Conservation (phyloP, 495 filamentous ascomycete genomes). For the Penicillium robsamsonii region DNA sequence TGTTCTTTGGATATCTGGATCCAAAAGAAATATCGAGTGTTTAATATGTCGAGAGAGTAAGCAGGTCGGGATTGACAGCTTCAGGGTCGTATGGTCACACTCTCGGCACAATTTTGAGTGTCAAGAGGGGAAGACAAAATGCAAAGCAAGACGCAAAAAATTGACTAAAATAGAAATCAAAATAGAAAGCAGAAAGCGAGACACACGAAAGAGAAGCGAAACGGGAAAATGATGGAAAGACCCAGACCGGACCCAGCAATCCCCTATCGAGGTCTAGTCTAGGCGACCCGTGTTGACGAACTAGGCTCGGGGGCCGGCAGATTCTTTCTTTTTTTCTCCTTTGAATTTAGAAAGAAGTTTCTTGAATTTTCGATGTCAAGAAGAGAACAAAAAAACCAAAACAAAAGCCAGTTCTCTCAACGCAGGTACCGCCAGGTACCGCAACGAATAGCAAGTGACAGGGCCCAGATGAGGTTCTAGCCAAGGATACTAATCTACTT, state of each 20-base stretch:
- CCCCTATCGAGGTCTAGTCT: constrained; percentile 28
- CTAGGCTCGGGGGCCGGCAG: constrained; percentile 14
- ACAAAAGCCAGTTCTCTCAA: neutral
- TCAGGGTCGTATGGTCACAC: neutral
- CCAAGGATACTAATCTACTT: constrained; percentile 9
- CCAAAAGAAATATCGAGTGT: neutral
- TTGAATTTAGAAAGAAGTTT: neutral
- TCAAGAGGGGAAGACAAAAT: neutral
- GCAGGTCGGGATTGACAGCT: constrained; percentile 8
- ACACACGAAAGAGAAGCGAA: constrained; percentile 14
- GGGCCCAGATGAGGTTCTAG: constrained; percentile 15
- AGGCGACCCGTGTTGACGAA: constrained; percentile 30
- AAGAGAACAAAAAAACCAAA: neutral
- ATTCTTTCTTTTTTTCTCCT: neutral
- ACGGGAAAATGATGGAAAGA: constrained; percentile 20
- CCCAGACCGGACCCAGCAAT: constrained; percentile 23
- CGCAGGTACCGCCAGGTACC: constrained; percentile 21
- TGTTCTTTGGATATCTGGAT: constrained; percentile 9
- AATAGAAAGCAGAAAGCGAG: neutral
- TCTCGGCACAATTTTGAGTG: neutral
- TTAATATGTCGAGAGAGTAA: constrained; percentile 9
- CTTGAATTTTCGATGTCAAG: neutral
- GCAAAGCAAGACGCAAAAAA: neutral
- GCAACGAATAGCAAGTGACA: constrained; percentile 13
- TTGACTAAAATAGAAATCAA: neutral